Conservation (phyloP, 345 rosid genomes). For the Carallia pectinifolia region DNA sequence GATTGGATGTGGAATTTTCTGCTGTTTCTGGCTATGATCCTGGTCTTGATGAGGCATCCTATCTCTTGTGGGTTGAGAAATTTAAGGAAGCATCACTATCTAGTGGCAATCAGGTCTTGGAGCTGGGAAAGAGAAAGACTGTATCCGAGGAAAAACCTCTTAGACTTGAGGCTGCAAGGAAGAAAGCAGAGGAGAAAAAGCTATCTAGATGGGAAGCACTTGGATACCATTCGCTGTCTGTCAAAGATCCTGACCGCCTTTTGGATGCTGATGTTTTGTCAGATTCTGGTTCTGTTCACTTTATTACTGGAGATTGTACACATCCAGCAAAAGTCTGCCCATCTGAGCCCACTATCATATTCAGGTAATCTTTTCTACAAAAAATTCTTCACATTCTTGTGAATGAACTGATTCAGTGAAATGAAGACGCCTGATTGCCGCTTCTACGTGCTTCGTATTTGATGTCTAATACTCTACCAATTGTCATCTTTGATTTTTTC, state of each 20-base stretch:
- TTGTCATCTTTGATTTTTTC: neutral
- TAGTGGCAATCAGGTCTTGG: constrained; percentile 31
- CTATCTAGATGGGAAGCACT: constrained; percentile 64
- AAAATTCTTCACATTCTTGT: neutral
- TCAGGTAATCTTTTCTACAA: constrained; percentile 49
- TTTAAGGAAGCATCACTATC: constrained; percentile 54
- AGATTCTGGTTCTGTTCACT: constrained; percentile 61
- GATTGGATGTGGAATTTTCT: constrained; percentile 26
- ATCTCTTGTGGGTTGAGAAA: constrained; percentile 80
- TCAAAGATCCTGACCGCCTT: constrained; percentile 50
- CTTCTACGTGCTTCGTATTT: neutral
- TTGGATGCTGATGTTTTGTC: constrained; percentile 40
- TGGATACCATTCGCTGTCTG: constrained; percentile 67
- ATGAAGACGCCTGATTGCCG: neutral
- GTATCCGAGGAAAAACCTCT: constrained; percentile 41
- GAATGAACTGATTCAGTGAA: neutral
- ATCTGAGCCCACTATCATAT: constrained; percentile 66
- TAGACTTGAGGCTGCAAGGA: constrained; percentile 60
- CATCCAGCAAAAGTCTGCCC: constrained; percentile 56
- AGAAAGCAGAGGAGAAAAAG: constrained; percentile 73
- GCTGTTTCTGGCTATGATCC: constrained; percentile 38
- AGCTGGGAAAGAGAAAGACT: constrained; percentile 44
- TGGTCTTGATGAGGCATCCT: constrained; percentile 80
- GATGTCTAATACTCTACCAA: neutral
- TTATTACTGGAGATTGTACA: constrained; percentile 84